phyloP scores from a whole-genome alignment of 148 eudicot species.

The Cornus florida region DNA sequence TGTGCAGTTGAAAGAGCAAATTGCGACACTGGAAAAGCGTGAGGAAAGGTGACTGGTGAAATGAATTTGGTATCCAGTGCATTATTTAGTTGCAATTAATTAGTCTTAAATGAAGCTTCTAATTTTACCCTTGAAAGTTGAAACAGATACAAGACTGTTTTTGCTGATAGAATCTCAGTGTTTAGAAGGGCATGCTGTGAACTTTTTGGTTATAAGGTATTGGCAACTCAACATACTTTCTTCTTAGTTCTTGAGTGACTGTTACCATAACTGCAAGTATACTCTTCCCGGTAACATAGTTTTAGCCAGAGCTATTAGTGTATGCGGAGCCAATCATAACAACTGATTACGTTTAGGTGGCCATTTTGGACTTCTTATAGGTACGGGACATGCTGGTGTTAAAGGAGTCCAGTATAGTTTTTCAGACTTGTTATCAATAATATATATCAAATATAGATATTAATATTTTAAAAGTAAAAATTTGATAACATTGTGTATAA shows the following conservation, averaged over 20 bases:
- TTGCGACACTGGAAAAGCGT: slow-evolving; percentile 96
- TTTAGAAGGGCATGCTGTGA: slow-evolving; percentile 99
- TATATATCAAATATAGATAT: neutral
- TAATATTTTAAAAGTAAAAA: too few relatives aligned
- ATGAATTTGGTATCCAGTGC: neutral
- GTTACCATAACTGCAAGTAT: neutral
- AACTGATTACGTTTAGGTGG: neutral
- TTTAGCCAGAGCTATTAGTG: neutral
- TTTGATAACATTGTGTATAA: neutral
- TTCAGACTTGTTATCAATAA: neutral
- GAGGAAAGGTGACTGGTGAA: slow-evolving; percentile 73
- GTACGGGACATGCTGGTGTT: neutral
- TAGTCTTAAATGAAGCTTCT: slow-evolving; percentile 9
- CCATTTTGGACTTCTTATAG: neutral
- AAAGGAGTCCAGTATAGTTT: neutral
- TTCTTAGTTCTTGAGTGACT: neutral
- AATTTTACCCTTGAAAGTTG: slow-evolving; percentile 28
- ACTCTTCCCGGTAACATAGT: neutral
- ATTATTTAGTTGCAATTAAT: neutral
- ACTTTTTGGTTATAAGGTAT: slow-evolving; percentile 97
- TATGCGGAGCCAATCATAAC: neutral
- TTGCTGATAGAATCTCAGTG: slow-evolving; percentile 97
- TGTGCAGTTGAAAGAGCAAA: slow-evolving; percentile 91
- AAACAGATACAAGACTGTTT: slow-evolving; percentile 92
- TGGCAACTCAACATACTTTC: neutral